A percentile compares a stretch with the other conserved stretches of the same genome.
Evolutionary conservation across 345 rosid species (phyloP).

Genomic region (Barbarea vulgaris): DNA sequence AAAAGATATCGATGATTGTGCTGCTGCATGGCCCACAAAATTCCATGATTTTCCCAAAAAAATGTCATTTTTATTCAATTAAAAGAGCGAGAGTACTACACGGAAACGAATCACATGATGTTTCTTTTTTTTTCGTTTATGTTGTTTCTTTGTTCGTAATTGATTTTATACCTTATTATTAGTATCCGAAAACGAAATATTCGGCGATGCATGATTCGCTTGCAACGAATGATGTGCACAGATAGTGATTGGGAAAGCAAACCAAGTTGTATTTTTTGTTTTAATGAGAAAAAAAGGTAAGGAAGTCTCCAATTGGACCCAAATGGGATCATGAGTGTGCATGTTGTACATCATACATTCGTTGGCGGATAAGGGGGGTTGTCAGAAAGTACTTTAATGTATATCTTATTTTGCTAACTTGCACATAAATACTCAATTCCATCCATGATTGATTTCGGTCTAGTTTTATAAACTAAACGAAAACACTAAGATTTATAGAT

Average conservation of each 20-base stretch:
- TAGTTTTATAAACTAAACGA: too few species aligned
- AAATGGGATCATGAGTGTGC: neutral
- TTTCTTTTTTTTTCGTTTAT: neutral
- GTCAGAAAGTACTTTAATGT: neutral
- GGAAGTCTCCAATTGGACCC: slow-evolving; percentile 14
- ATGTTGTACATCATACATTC: slow-evolving; percentile 3
- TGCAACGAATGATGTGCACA: neutral
- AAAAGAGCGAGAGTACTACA: neutral
- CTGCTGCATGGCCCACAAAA: slow-evolving; percentile 15
- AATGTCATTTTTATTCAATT: neutral
- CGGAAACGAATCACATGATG: slow-evolving; percentile 12
- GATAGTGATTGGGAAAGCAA: slow-evolving; percentile 19
- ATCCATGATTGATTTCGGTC: neutral
- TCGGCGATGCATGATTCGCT: slow-evolving; percentile 2
- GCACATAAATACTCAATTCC: neutral
- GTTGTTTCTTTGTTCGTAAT: neutral
- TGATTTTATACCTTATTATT: neutral
- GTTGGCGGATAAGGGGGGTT: slow-evolving; percentile 21
- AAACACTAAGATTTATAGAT: too few species aligned
- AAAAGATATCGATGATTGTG: slow-evolving; percentile 15
- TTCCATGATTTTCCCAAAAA: neutral
- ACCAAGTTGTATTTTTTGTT: neutral
- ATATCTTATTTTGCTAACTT: neutral
- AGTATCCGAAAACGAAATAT: slow-evolving; percentile 12
- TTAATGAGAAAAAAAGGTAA: neutral